Conservation (phyloP, 2,329 filamentous ascomycete genomes). For the Fusarium sacchari region DNA sequence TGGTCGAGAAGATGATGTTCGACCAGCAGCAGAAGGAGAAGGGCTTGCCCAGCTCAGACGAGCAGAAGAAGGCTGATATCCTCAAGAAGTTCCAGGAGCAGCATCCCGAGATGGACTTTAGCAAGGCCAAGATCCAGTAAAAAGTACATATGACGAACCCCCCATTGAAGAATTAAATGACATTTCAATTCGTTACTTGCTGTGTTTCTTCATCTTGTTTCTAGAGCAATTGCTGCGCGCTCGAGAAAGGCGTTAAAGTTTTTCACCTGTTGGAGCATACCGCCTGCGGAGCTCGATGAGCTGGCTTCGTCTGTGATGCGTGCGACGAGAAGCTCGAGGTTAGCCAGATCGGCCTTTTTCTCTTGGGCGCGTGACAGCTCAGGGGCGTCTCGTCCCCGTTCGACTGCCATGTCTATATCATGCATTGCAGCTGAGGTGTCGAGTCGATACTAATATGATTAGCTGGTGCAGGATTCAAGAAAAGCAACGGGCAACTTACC, state of each 20-base stretch:
- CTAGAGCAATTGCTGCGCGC: constrained; percentile 66
- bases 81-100: constrained; percentile 91
- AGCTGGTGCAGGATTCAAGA: not conserved
- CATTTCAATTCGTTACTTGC: constrained; percentile 13
- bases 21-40: constrained; percentile 97
- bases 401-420: constrained; percentile 68
- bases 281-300: constrained; percentile 59
- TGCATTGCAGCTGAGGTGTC: constrained; percentile 68
- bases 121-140: constrained; percentile 70
- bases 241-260: constrained; percentile 73
- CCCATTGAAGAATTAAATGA: constrained; percentile 2
- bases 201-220: constrained; percentile 50
- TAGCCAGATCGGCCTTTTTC: constrained; percentile 62
- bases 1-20: constrained; percentile 99
- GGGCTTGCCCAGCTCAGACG: constrained; percentile 88
- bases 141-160: constrained; percentile 4
- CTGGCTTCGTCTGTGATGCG: constrained; percentile 64
- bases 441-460: constrained; percentile 53
- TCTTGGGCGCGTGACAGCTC: constrained; percentile 57
- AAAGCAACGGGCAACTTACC: constrained; percentile 49
- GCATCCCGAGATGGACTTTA: constrained; percentile 78
- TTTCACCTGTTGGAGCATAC: constrained; percentile 64
- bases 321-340: constrained; percentile 67
- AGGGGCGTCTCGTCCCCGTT: constrained; percentile 60
- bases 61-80: constrained; percentile 94